Evolutionary conservation across 345 rosid species (phyloP).

Genomic region (Diplotaxis tenuifolia): DNA sequence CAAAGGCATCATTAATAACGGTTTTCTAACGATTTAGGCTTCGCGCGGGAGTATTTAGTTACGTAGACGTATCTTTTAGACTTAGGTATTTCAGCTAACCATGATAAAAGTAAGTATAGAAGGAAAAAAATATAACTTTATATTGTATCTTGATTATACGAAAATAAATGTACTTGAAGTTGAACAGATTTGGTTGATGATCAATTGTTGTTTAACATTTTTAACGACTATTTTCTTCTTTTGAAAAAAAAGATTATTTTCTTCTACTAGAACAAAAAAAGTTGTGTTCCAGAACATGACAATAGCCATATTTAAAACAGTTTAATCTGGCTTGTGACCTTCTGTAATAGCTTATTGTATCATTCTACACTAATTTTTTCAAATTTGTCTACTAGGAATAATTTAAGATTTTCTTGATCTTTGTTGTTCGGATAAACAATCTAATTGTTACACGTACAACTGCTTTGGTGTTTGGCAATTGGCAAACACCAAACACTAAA

Average conservation of each 20-base stretch:
- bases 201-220: neutral
- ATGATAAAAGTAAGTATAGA: neutral
- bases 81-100: neutral
- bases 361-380: neutral
- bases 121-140: neutral
- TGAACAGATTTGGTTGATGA: neutral
- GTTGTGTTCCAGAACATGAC: neutral
- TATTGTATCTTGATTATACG: neutral
- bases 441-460: neutral
- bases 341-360: neutral
- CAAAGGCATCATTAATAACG: neutral
- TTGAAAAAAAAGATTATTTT: neutral
- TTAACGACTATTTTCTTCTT: neutral
- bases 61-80: neutral
- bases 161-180: neutral
- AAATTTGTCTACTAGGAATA: neutral
- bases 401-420: neutral
- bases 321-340: neutral
- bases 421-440: neutral
- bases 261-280: neutral
- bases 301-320: neutral
- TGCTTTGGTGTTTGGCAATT: neutral
- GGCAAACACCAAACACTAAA: no score
- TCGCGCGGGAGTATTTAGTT: slow-evolving; percentile 9
- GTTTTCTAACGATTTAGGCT: neutral